phyloP scores from a whole-genome alignment of 75 land plant species.

The Ceratopteris richardii region DNA sequence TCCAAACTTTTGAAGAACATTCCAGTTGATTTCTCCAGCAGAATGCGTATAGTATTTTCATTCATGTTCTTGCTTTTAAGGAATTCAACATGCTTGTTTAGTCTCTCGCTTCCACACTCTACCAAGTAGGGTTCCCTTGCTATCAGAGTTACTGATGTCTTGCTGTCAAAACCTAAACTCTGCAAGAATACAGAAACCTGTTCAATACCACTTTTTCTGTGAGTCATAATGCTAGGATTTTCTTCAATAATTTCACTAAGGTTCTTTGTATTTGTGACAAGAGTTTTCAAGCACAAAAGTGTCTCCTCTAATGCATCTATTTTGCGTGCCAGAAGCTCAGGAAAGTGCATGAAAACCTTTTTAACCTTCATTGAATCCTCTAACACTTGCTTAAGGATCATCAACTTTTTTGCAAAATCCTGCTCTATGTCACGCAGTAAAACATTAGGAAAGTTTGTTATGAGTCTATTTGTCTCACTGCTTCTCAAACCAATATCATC shows the following conservation, averaged over 20 bases:
- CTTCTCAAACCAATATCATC: not conserved
- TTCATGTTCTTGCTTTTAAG: not conserved
- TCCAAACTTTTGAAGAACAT: not conserved
- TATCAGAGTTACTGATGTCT: not conserved
- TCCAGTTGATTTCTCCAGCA: constrained; percentile 1
- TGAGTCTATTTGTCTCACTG: not conserved
- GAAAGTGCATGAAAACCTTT: not conserved
- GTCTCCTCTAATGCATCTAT: constrained; percentile 5
- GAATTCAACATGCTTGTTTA: constrained; percentile 2
- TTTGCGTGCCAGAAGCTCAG: constrained; percentile 6
- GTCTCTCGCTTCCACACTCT: not conserved
- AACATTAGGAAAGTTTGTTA: not conserved
- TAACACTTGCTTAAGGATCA: not conserved
- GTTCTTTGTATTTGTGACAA: not conserved
- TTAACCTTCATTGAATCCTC: not conserved
- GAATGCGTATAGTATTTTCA: constrained; percentile 1
- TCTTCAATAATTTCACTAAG: not conserved
- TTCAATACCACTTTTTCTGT: not conserved
- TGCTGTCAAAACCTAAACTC: not conserved
- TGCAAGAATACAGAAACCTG: not conserved
- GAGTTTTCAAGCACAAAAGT: not conserved
- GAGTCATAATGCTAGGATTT: not conserved
- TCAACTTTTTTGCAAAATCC: not conserved
- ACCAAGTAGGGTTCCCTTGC: constrained; percentile 1
- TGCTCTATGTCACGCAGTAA: not conserved